A percentile compares a stretch with the other conserved stretches of the same genome.
Conservation (phyloP, 805 yeast species). For the Starmerella sirachaensis region DNA sequence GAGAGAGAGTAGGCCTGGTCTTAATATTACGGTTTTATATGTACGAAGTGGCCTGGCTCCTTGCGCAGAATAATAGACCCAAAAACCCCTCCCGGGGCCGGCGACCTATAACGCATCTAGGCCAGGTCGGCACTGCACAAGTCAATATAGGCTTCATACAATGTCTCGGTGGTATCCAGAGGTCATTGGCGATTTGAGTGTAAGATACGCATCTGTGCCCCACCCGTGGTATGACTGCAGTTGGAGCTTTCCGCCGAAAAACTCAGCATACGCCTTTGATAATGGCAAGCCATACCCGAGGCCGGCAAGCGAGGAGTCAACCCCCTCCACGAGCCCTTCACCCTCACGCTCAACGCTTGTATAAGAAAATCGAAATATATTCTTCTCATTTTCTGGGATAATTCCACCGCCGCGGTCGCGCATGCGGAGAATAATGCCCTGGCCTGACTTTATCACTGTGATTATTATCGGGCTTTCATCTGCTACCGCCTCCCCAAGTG, state of each 20-base stretch:
- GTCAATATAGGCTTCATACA: not conserved
- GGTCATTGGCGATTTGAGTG: constrained; percentile 23
- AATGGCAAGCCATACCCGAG: constrained; percentile 94
- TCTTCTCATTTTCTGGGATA: constrained; percentile 47
- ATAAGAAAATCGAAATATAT: constrained; percentile 77
- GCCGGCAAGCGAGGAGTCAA: constrained; percentile 72
- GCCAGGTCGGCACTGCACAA: too few species aligned
- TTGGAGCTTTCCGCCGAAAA: constrained; percentile 58
- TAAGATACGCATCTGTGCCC: constrained; percentile 67
- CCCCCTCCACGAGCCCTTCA: constrained; percentile 53
- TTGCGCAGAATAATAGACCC: too few species aligned
- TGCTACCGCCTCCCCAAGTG: constrained; percentile 39
- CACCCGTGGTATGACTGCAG: constrained; percentile 61
- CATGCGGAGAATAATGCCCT: constrained; percentile 57
- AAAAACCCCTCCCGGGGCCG: too few species aligned
- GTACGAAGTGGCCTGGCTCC: too few species aligned
- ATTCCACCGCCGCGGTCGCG: constrained; percentile 89
- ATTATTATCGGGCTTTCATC: constrained; percentile 34
- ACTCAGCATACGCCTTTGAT: constrained; percentile 59
- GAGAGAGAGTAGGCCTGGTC: too few species aligned
- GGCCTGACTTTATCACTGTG: constrained; percentile 37
- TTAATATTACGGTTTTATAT: too few species aligned
- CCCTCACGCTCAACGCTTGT: constrained; percentile 52
- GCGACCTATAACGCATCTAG: too few species aligned
- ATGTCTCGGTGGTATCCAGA: constrained; percentile 18